Conservation (phyloP, 768 basidiomycete species). For the Naematelia encephala region DNA sequence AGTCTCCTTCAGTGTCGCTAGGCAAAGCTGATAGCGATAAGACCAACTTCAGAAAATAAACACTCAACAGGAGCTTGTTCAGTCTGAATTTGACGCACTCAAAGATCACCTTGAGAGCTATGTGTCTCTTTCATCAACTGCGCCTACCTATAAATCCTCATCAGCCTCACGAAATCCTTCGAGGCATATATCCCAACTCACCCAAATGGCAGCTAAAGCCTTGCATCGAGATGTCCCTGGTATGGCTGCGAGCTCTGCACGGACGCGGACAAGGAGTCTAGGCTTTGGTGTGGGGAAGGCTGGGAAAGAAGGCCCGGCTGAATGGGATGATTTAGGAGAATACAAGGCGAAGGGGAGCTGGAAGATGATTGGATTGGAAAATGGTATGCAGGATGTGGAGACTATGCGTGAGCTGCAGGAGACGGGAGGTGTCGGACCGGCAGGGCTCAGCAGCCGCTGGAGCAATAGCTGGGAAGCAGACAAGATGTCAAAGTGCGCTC, state of each 20-base stretch:
- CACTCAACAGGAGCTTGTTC: constrained; percentile 68
- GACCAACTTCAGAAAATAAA: constrained; percentile 88
- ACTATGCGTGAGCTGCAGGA: constrained; percentile 56
- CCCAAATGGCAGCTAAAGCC: constrained; percentile 80
- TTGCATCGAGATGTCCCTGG: constrained; percentile 70
- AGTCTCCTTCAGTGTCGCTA: constrained; percentile 31
- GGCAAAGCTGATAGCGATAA: constrained; percentile 45
- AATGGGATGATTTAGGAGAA: constrained; percentile 43
- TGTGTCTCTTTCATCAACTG: constrained; percentile 57
- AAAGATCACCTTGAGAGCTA: constrained; percentile 97
- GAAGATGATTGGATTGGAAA: constrained; percentile 22
- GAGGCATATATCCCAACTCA: constrained; percentile 51
- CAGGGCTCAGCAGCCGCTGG: constrained; percentile 56
- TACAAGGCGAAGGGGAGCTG: constrained; percentile 39
- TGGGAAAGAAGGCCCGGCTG: constrained; percentile 4
- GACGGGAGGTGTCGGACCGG: constrained; percentile 66
- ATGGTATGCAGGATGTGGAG: constrained; percentile 63
- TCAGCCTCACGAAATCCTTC: constrained; percentile 15
- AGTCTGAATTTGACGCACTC: constrained; percentile 82
- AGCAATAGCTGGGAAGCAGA: constrained; percentile 4
- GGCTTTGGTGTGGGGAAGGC: constrained; percentile 10
- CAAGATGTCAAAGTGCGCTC: neutral
- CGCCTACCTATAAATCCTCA: constrained; percentile 6
- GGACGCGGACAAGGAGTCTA: constrained; percentile 1
- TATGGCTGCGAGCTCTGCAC: constrained; percentile 27